Evolutionary conservation across 176 grass and related monocot genomes (phyloP).

Genomic region (Pharus latifolius): DNA sequence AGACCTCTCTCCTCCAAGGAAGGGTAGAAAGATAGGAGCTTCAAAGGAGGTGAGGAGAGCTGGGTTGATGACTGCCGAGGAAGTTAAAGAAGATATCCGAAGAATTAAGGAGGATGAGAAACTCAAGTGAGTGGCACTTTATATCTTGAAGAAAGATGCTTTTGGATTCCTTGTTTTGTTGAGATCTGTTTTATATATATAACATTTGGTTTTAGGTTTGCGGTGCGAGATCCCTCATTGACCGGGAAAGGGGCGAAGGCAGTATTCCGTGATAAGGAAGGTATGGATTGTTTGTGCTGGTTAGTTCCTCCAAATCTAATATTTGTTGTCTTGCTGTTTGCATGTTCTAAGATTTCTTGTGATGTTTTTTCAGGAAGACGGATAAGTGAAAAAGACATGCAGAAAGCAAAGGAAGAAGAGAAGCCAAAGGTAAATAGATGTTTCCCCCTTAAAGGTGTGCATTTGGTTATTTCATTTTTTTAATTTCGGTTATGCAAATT

Average conservation of each 20-base stretch:
- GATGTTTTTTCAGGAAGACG: constrained; percentile 41
- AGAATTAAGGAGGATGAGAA: constrained; percentile 56
- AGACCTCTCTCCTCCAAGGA: constrained; percentile 56
- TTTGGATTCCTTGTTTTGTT: neutral
- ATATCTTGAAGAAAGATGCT: neutral
- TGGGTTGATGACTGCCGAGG: constrained; percentile 58
- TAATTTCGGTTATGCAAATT: too few species aligned
- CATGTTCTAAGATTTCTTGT: constrained; percentile 19
- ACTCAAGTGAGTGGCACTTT: constrained; percentile 39
- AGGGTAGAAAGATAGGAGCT: constrained; percentile 38
- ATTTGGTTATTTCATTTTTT: too few species aligned
- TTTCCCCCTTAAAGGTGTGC: neutral
- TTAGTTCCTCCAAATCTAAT: too few species aligned
- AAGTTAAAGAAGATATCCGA: constrained; percentile 67
- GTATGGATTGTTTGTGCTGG: constrained; percentile 22
- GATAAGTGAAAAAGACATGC: constrained; percentile 74
- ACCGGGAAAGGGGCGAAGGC: constrained; percentile 71
- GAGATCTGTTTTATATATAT: constrained; percentile 13
- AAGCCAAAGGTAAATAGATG: constrained; percentile 67
- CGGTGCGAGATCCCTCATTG: constrained; percentile 46
- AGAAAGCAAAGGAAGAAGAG: constrained; percentile 55
- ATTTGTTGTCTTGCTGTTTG: neutral
- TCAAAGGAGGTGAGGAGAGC: constrained; percentile 33
- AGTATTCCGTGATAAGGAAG: constrained; percentile 76
- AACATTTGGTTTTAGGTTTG: constrained; percentile 39